These are phyloP conservation scores for Phytophthora sansomeana DNA, from an alignment of 352 stramenopile genomes.

Conservation along the genomic window DNA sequence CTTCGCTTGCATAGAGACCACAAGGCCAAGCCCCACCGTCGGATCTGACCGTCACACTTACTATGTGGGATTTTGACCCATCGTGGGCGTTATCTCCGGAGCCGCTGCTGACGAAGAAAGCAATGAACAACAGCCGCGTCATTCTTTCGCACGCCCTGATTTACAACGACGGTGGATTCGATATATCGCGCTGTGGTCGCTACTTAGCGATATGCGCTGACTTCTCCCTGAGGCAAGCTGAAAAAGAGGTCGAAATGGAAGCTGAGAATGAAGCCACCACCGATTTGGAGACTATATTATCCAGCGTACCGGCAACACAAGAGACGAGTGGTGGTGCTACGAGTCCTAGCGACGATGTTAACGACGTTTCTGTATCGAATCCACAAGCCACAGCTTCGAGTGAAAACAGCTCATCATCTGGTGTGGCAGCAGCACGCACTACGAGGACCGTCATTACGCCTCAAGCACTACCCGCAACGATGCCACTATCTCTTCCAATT, in stretches of 20 bases:
- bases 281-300: constrained; percentile 80
- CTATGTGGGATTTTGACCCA: constrained; percentile 95
- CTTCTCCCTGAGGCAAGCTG: constrained; percentile 91
- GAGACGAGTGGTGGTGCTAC: constrained; percentile 58
- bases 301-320: constrained; percentile 62
- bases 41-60: constrained; percentile 94
- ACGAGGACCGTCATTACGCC: constrained; percentile 5
- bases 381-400: constrained; percentile 44
- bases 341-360: constrained; percentile 69
- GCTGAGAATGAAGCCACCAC: constrained; percentile 75
- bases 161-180: constrained; percentile 98
- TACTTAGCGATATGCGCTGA: constrained; percentile 96
- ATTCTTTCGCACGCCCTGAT: constrained; percentile 94
- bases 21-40: constrained; percentile 80
- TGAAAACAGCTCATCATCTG: constrained; percentile 48
- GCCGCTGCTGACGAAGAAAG: constrained; percentile 77
- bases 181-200: constrained; percentile 95
- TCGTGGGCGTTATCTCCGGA: constrained; percentile 80
- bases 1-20: constrained; percentile 51
- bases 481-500: constrained; percentile 47
- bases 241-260: constrained; percentile 87
- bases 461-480: constrained; percentile 26
- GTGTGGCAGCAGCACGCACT: constrained; percentile 15
- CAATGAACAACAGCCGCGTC: constrained; percentile 85
- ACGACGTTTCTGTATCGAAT: constrained; percentile 62